A percentile compares a stretch with the other conserved stretches of the same genome.
Conservation (phyloP, 169 alveolate genomes). For the Condylostoma magnum region DNA sequence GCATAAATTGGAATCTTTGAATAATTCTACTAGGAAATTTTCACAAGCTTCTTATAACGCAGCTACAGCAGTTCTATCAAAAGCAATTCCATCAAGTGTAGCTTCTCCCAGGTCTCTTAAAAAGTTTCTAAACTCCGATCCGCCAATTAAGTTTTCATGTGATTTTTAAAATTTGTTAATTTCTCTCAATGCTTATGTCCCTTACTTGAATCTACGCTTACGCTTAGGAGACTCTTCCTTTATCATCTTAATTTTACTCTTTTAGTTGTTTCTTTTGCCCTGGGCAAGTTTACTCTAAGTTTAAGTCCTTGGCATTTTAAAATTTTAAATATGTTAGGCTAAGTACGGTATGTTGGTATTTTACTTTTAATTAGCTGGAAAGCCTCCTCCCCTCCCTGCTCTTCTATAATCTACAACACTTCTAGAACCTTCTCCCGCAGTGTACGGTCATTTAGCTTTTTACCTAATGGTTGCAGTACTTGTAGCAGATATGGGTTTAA, state of each 20-base stretch:
- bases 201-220: too few species aligned
- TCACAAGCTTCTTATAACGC: constrained; percentile 42
- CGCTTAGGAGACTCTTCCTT: too few species aligned
- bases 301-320: too few species aligned
- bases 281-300: too few species aligned
- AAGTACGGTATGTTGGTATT: constrained; percentile 27
- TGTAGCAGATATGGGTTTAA: constrained; percentile 9
- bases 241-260: too few species aligned
- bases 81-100: neutral
- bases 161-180: constrained; percentile 33
- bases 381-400: constrained; percentile 28
- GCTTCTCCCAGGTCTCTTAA: constrained; percentile 38
- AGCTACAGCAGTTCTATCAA: constrained; percentile 26
- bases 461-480: constrained; percentile 16
- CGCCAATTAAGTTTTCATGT: constrained; percentile 34
- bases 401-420: constrained; percentile 9
- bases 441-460: constrained; percentile 8
- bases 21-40: constrained; percentile 42
- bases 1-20: constrained; percentile 53
- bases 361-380: constrained; percentile 18
- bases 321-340: neutral
- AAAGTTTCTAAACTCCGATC: constrained; percentile 40
- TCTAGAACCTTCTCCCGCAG: constrained; percentile 16
- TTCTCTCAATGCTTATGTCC: constrained; percentile 42
- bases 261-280: too few species aligned